Evolutionary conservation across 257 asterid genomes (phyloP).

Genomic region (Fraxinus anomala): DNA sequence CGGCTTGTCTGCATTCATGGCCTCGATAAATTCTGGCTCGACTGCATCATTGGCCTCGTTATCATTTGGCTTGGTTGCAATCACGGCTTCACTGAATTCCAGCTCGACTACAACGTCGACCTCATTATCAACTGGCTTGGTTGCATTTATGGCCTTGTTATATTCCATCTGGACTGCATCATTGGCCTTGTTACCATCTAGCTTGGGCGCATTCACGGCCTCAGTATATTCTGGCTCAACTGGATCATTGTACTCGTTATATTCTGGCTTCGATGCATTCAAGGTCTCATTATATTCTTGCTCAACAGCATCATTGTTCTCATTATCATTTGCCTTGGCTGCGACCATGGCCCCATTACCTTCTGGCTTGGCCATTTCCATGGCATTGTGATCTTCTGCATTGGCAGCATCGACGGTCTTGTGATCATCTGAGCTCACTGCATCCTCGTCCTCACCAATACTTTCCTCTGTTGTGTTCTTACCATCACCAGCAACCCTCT

Average conservation of each 20-base stretch:
- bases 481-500: slow-evolving; percentile 17
- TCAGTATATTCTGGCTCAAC: not conserved
- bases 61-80: not conserved
- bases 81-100: not conserved
- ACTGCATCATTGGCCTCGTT: not conserved
- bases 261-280: not conserved
- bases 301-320: not conserved
- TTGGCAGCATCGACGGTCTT: not conserved
- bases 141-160: not conserved
- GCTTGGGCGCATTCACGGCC: not conserved
- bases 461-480: not conserved
- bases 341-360: not conserved
- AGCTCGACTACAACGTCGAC: not conserved
- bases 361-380: not conserved
- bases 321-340: not conserved
- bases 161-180: not conserved
- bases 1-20: not conserved
- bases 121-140: not conserved
- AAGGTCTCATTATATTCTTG: not conserved
- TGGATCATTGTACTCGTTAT: not conserved
- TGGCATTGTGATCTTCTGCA: not conserved
- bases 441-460: slow-evolving; percentile 8
- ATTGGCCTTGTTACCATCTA: not conserved
- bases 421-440: slow-evolving; percentile 7
- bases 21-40: not conserved